Percentiles rank a stretch among this genome's conserved stretches.
phyloP scores from a whole-genome alignment of 768 basidiomycete species.

The Trametes cubensis region DNA sequence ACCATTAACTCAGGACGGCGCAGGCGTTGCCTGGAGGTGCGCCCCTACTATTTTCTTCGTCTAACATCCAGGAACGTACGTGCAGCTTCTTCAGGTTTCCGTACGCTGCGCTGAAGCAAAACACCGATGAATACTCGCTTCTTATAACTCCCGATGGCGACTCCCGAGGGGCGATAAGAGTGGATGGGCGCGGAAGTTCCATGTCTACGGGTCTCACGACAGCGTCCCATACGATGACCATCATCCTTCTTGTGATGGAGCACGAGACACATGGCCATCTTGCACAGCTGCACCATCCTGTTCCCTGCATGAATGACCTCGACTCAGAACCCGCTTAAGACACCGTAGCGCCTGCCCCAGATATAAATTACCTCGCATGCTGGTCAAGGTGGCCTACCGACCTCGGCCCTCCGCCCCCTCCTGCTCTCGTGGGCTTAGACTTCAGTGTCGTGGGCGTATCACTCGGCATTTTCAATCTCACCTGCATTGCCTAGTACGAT shows the following conservation, averaged over 20 bases:
- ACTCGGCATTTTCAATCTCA: not conserved
- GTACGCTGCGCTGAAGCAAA: too few relatives aligned
- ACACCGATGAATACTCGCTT: too few relatives aligned
- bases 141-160: too few relatives aligned
- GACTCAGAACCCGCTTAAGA: too few relatives aligned
- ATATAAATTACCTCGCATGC: not conserved
- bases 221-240: not conserved
- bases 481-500: not conserved
- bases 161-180: not conserved
- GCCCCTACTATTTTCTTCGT: too few relatives aligned
- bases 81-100: too few relatives aligned
- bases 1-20: too few relatives aligned
- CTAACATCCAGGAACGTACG: too few relatives aligned
- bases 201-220: too few relatives aligned
- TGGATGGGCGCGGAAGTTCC: too few relatives aligned
- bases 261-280: not conserved
- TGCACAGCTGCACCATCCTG: not conserved
- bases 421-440: not conserved
- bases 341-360: not conserved
- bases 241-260: not conserved
- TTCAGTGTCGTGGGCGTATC: not conserved
- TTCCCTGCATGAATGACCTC: not conserved
- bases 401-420: too few relatives aligned
- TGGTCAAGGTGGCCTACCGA: not conserved
- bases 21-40: too few relatives aligned